Percentiles rank a stretch among this genome's conserved stretches.
Evolutionary conservation across 139 green algal species (phyloP).

Genomic region (Chlorella vulgaris): DNA sequence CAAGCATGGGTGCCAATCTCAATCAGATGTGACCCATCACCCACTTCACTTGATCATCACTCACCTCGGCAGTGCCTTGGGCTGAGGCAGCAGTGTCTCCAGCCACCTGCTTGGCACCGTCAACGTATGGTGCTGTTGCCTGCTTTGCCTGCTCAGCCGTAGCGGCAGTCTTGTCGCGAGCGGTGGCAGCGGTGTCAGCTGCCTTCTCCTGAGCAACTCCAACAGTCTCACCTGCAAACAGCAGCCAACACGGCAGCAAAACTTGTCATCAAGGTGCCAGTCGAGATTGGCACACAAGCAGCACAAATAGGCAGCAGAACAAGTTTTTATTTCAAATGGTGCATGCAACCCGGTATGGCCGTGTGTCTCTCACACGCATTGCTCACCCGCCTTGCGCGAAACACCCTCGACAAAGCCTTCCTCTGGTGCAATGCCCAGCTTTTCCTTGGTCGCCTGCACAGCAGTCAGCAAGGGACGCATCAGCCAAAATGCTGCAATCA

Average conservation of each 20-base stretch:
- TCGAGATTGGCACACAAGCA: no score
- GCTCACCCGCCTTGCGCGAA: constrained; percentile 14
- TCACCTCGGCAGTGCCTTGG: neutral
- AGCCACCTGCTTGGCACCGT: constrained; percentile 3
- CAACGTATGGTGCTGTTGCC: neutral
- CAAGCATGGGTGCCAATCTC: no score
- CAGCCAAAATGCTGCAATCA: no score
- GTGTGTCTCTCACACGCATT: no score
- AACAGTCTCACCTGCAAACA: constrained; percentile 15
- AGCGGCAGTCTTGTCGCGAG: constrained; percentile 2
- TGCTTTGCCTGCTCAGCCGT: neutral
- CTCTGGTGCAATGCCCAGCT: constrained; percentile 10
- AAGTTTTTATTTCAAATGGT: no score
- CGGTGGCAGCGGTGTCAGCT: constrained; percentile 11
- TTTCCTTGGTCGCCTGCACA: constrained; percentile 27
- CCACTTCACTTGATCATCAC: no score
- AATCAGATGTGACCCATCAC: no score
- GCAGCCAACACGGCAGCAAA: no score
- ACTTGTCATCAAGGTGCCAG: no score
- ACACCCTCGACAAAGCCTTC: constrained; percentile 8
- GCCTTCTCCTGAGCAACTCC: neutral
- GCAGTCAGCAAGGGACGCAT: neutral
- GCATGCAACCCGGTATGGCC: no score
- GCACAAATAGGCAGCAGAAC: no score
- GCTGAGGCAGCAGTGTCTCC: neutral